phyloP scores from a whole-genome alignment of 2,329 filamentous ascomycete species.

The Diaporthe caulivora region DNA sequence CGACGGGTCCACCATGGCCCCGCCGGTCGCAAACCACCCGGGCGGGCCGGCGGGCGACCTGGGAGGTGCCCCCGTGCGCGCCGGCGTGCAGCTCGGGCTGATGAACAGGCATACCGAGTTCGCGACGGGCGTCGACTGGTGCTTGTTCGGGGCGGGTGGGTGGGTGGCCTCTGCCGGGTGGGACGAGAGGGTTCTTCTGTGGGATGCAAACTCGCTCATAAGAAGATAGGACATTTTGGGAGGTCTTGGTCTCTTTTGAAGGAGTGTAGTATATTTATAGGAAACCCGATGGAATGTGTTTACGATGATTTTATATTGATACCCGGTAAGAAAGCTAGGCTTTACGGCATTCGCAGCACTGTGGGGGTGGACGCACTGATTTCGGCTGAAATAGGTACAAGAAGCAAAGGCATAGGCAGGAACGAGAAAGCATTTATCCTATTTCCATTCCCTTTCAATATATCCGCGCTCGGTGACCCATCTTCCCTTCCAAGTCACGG shows the following conservation, averaged over 20 bases:
- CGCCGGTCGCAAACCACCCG: not conserved
- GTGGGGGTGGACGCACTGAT: slow-evolving; percentile 13
- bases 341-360: slow-evolving; percentile 14
- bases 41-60: not conserved
- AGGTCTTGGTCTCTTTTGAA: not conserved
- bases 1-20: slow-evolving; percentile 67
- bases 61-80: slow-evolving; percentile 53
- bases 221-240: slow-evolving; percentile 39
- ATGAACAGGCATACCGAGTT: slow-evolving; percentile 98
- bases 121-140: slow-evolving; percentile 97
- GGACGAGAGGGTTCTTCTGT: slow-evolving; percentile 92
- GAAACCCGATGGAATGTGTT: slow-evolving; percentile 6
- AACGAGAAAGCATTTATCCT: slow-evolving; percentile 7
- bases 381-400: slow-evolving; percentile 13
- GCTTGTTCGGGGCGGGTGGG: slow-evolving; percentile 92
- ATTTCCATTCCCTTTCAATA: not conserved
- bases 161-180: slow-evolving; percentile 96
- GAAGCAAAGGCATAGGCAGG: slow-evolving; percentile 19
- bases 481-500: not conserved
- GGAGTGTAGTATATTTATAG: slow-evolving; percentile 12
- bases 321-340: slow-evolving; percentile 31
- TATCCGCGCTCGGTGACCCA: not conserved
- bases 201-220: slow-evolving; percentile 79
- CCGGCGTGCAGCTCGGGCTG: slow-evolving; percentile 81
- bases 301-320: slow-evolving; percentile 34